A percentile compares a stretch with the other conserved stretches of the same genome.
Conservation (phyloP, 1,284 basidiomycete genomes). For the Sporisorium iseilematis-ciliati region DNA sequence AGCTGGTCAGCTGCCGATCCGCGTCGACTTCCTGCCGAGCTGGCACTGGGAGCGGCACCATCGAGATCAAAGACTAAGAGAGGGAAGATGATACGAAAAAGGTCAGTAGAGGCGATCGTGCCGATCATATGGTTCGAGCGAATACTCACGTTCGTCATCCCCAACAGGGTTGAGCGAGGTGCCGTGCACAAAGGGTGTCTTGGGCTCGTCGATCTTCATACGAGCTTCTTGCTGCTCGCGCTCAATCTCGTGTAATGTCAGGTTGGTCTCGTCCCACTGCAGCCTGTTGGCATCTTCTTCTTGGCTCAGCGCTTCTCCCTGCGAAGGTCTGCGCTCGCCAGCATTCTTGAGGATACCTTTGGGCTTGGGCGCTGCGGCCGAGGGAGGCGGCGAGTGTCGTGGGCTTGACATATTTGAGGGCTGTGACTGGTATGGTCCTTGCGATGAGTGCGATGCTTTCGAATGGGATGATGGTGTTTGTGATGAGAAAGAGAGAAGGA, state of each 20-base stretch:
- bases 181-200: slow-evolving; percentile 68
- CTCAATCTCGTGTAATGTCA: slow-evolving; percentile 66
- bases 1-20: slow-evolving; percentile 54
- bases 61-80: slow-evolving; percentile 59
- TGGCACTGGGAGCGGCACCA: slow-evolving; percentile 28
- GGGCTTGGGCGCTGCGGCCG: slow-evolving; percentile 62
- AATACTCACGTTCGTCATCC: slow-evolving; percentile 56
- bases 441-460: not conserved
- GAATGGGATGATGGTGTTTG: not conserved
- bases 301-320: slow-evolving; percentile 16
- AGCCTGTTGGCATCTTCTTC: slow-evolving; percentile 51
- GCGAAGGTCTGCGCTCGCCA: slow-evolving; percentile 44
- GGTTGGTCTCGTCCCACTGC: slow-evolving; percentile 68
- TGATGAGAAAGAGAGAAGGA: not conserved
- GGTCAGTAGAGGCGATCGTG: not conserved
- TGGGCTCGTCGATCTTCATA: slow-evolving; percentile 70
- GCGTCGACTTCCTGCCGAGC: slow-evolving; percentile 21
- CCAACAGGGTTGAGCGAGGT: slow-evolving; percentile 55
- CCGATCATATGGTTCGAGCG: not conserved
- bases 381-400: slow-evolving; percentile 63
- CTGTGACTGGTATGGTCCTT: not conserved
- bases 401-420: slow-evolving; percentile 39
- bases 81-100: too few relatives aligned
- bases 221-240: slow-evolving; percentile 61
- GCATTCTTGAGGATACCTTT: slow-evolving; percentile 68